Conservation (phyloP, 257 asterid genomes). For the Lavandula angustifolia region DNA sequence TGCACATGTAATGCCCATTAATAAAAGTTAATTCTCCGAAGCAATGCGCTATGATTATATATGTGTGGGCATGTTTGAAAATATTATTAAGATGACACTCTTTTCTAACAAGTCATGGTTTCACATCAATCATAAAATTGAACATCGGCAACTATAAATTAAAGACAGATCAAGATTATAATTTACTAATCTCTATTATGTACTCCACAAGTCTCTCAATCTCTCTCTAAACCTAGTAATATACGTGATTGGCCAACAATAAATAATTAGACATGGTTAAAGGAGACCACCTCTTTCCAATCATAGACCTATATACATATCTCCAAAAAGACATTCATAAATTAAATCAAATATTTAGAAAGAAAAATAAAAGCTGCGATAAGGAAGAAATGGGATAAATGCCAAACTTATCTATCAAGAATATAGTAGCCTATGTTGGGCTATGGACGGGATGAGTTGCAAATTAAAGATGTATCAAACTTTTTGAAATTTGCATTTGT, state of each 20-base stretch:
- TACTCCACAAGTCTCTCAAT: not conserved
- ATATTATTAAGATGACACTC: not conserved
- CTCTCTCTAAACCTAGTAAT: not conserved
- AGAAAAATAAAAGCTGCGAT: not conserved
- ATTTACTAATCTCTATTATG: too few relatives aligned
- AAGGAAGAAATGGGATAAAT: conserved; percentile 22
- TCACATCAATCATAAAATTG: too few relatives aligned
- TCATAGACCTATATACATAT: not conserved
- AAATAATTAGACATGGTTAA: not conserved
- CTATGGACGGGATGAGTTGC: conserved; percentile 33
- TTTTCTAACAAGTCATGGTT: not conserved
- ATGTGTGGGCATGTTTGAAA: conserved; percentile 1
- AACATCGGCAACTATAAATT: too few relatives aligned
- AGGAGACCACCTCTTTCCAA: conserved; percentile 12
- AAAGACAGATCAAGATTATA: too few relatives aligned
- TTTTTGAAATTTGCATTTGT: conserved; percentile 25
- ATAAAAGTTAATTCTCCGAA: not conserved
- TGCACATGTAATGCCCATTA: not conserved
- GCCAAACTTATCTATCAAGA: conserved; percentile 30
- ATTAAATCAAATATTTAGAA: not conserved
- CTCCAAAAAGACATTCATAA: conserved; percentile 23
- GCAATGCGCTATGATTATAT: not conserved
- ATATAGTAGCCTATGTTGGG: conserved; percentile 21
- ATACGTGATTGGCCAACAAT: not conserved
- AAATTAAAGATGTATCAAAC: conserved; percentile 26